Conservation (phyloP, 225 moss, liverwort and hornwort genomes). For the Takakia lepidozioides region DNA sequence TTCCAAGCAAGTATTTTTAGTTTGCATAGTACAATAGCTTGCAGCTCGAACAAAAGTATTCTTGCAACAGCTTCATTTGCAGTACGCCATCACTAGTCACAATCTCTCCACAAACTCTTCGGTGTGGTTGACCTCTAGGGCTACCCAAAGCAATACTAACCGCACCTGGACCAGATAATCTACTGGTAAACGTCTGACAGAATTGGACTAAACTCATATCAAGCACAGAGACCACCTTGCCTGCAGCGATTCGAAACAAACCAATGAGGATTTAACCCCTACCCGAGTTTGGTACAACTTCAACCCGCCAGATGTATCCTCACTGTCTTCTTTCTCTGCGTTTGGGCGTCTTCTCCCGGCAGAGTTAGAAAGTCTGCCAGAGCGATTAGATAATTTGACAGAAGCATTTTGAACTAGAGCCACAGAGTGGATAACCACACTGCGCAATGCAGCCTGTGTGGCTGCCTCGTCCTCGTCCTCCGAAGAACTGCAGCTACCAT, state of each 20-base stretch:
- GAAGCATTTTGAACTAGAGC: slow-evolving; percentile 55
- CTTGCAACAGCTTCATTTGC: too few species aligned
- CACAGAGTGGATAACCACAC: slow-evolving; percentile 75
- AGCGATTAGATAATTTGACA: slow-evolving; percentile 20
- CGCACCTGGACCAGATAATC: too few species aligned
- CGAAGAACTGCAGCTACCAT: slow-evolving; percentile 27
- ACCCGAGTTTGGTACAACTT: slow-evolving; percentile 82
- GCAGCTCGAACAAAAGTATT: too few species aligned
- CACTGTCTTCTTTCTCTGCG: slow-evolving; percentile 23
- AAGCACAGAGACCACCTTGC: neutral
- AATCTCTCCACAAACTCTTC: too few species aligned
- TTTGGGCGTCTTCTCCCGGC: too few species aligned
- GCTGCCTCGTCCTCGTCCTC: slow-evolving; percentile 59
- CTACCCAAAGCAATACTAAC: too few species aligned
- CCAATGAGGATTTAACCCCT: too few species aligned
- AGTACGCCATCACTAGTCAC: too few species aligned
- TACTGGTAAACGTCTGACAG: neutral
- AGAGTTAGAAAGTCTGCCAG: too few species aligned
- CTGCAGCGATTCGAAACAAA: too few species aligned
- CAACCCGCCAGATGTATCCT: slow-evolving; percentile 27
- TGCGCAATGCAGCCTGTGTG: slow-evolving; percentile 46
- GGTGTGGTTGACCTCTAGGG: neutral
- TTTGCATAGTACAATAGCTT: too few species aligned
- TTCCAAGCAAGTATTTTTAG: too few species aligned
- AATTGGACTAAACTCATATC: neutral